phyloP scores from a whole-genome alignment of 306 rosid genomes.

The Morella rubra region DNA sequence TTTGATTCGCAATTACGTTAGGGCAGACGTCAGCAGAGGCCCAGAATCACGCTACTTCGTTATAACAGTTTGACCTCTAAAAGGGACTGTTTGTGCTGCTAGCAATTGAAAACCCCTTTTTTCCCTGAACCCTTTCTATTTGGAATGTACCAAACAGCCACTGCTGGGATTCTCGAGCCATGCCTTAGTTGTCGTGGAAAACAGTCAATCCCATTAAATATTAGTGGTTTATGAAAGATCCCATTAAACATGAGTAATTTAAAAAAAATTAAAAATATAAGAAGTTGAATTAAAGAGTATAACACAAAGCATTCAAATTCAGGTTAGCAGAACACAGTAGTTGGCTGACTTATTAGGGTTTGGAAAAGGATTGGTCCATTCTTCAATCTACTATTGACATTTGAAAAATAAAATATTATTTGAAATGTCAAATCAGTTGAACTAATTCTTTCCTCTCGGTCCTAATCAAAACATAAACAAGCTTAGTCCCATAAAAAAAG shows the following conservation, averaged over 20 bases:
- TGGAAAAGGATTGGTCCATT: background rate
- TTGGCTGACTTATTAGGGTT: background rate
- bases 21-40: background rate
- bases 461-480: too few species aligned
- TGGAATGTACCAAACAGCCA: background rate
- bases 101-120: background rate
- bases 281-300: too few species aligned
- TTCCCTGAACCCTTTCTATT: background rate
- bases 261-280: too few species aligned
- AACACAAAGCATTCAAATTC: background rate
- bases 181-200: too few species aligned
- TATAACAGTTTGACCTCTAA: conserved; percentile 1
- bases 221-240: too few species aligned
- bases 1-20: too few species aligned
- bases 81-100: background rate
- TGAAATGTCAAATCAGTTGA: background rate
- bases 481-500: too few species aligned
- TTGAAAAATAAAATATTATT: background rate
- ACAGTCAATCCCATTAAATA: too few species aligned
- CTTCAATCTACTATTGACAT: background rate
- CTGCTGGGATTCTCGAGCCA: background rate
- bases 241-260: too few species aligned
- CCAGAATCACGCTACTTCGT: too few species aligned
- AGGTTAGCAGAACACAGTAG: background rate
- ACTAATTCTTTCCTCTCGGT: background rate